Conservation (phyloP, 192 early-diverging fungal species). For the Coemansia nantahalensis region DNA sequence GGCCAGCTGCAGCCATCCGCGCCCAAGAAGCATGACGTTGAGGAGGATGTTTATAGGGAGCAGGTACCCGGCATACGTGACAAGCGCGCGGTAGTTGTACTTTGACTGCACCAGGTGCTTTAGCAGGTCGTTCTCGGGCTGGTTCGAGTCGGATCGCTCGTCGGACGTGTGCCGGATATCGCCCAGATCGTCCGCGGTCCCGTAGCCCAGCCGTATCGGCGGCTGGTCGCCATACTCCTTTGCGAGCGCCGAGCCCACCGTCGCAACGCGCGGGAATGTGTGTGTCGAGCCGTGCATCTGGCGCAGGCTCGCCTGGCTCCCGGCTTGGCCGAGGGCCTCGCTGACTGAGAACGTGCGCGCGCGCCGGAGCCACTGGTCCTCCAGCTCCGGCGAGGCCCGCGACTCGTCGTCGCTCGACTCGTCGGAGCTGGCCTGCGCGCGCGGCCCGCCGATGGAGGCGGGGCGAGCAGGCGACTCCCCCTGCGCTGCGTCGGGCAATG, state of each 20-base stretch:
- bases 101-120: slow-evolving; percentile 39
- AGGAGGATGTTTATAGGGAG: slow-evolving; percentile 51
- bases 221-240: slow-evolving; percentile 28
- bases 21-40: slow-evolving; percentile 48
- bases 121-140: slow-evolving; percentile 18
- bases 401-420: slow-evolving; percentile 11
- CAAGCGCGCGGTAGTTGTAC: slow-evolving; percentile 52
- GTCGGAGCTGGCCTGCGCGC: background rate
- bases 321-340: background rate
- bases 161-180: slow-evolving; percentile 49
- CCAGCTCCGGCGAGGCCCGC: slow-evolving; percentile 8
- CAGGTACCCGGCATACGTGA: slow-evolving; percentile 49
- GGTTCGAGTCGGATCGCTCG: slow-evolving; percentile 5
- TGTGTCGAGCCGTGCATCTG: slow-evolving; percentile 8
- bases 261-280: slow-evolving; percentile 25
- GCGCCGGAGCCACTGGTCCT: slow-evolving; percentile 25
- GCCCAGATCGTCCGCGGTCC: slow-evolving; percentile 44
- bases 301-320: background rate
- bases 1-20: slow-evolving; percentile 44
- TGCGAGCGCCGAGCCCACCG: slow-evolving; percentile 1
- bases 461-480: no score
- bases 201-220: slow-evolving; percentile 31
- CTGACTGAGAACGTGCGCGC: slow-evolving; percentile 30
- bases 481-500: no score
- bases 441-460: background rate